phyloP scores from a whole-genome alignment of 176 grass and related monocot species.

The Carex littledalei region DNA sequence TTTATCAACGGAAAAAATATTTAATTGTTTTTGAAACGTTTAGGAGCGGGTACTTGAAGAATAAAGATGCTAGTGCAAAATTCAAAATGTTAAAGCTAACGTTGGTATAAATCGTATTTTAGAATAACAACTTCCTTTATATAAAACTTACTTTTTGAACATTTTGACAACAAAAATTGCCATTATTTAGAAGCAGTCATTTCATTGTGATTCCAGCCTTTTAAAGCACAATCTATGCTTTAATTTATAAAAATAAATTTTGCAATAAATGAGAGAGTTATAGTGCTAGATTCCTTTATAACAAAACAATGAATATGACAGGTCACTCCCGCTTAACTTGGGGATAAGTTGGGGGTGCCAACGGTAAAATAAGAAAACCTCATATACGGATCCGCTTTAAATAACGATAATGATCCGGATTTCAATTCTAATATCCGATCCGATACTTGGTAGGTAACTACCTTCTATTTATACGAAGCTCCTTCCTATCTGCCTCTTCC shows the following conservation, averaged over 20 bases:
- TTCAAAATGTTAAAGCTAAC: too few species aligned
- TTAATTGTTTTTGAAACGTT: too few species aligned
- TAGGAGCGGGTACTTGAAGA: too few species aligned
- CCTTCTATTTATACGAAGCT: slow-evolving; percentile 6
- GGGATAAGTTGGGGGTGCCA: not conserved
- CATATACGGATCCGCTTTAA: not conserved
- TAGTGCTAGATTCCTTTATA: not conserved
- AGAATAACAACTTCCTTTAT: too few species aligned
- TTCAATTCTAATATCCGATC: not conserved
- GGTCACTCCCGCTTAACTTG: not conserved
- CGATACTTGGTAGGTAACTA: not conserved
- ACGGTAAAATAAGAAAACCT: not conserved
- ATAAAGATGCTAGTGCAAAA: too few species aligned
- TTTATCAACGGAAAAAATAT: too few species aligned
- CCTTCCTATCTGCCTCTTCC: not conserved
- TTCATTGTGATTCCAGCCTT: not conserved
- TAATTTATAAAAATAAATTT: not conserved
- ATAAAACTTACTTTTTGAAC: too few species aligned
- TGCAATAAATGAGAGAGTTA: not conserved
- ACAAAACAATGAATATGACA: not conserved
- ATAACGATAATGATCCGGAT: not conserved
- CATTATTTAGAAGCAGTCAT: too few species aligned
- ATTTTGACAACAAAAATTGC: too few species aligned
- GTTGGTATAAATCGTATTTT: too few species aligned
- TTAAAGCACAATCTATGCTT: not conserved